Conservation (phyloP, 768 basidiomycete species). For the Tremella yokohamensis region DNA sequence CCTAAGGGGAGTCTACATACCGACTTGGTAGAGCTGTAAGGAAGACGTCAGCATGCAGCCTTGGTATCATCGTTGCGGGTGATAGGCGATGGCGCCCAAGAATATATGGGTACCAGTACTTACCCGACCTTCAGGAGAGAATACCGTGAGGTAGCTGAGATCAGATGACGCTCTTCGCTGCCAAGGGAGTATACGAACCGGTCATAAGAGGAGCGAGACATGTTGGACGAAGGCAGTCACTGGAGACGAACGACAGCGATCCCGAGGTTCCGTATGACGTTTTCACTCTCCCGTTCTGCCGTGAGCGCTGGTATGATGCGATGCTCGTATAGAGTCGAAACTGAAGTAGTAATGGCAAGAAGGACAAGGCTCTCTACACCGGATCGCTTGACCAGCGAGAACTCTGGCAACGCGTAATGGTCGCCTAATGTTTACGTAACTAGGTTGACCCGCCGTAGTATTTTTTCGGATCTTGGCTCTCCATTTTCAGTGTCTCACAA, state of each 20-base stretch:
- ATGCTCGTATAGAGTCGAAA: neutral
- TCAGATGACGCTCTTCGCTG: conserved; percentile 37
- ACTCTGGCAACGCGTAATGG: too few relatives aligned
- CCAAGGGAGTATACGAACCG: conserved; percentile 56
- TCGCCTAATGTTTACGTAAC: too few relatives aligned
- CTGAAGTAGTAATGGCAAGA: neutral
- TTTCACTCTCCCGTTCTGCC: neutral
- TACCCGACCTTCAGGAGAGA: conserved; percentile 80
- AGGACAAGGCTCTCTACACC: neutral
- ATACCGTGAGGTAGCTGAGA: conserved; percentile 82
- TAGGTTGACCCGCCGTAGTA: too few relatives aligned
- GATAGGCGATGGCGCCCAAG: neutral
- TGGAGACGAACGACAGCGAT: too few relatives aligned
- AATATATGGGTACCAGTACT: too few relatives aligned
- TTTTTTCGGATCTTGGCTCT: too few relatives aligned
- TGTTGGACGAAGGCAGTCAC: conserved; percentile 51
- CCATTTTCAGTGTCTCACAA: neutral
- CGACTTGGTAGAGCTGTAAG: conserved; percentile 89
- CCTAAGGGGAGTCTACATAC: conserved; percentile 21
- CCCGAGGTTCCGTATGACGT: neutral
- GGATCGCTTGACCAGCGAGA: too few relatives aligned
- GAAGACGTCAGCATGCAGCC: conserved; percentile 3
- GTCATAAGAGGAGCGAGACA: conserved; percentile 94
- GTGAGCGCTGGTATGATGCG: neutral
- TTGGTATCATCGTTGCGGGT: neutral